Evolutionary conservation across 1,284 basidiomycete genomes (phyloP).

Genomic region (Cerrena zonata): DNA sequence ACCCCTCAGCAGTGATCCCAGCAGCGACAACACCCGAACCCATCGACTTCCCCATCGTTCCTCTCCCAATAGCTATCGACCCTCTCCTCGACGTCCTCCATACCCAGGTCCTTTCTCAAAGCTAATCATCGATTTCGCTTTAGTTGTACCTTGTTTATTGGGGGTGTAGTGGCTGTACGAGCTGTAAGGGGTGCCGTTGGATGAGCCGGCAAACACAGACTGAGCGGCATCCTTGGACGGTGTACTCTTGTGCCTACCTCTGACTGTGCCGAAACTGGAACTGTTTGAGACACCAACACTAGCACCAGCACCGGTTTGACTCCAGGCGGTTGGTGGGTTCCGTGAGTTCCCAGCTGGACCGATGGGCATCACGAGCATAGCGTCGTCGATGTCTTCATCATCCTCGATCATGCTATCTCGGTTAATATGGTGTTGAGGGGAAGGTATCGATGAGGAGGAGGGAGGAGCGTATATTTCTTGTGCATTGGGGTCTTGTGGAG

Average conservation of each 20-base stretch:
- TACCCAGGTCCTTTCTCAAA: conserved; percentile 39
- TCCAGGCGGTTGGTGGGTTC: conserved; percentile 11
- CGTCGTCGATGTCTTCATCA: conserved; percentile 67
- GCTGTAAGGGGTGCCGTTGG: conserved; percentile 17
- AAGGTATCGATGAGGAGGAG: conserved; percentile 8
- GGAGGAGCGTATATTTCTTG: conserved; percentile 21
- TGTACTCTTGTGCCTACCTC: conserved; percentile 14
- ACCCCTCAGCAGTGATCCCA: conserved; percentile 66
- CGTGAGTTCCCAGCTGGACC: conserved; percentile 34
- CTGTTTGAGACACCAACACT: background rate
- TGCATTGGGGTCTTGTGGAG: conserved; percentile 30
- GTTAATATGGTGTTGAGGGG: conserved; percentile 11
- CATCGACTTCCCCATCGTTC: conserved; percentile 54
- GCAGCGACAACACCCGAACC: conserved; percentile 67
- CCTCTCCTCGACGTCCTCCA: conserved; percentile 39
- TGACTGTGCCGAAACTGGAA: conserved; percentile 8
- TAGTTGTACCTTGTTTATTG: conserved; percentile 17
- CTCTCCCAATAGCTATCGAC: conserved; percentile 58
- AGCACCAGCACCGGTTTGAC: conserved; percentile 4
- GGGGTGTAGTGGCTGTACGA: conserved; percentile 20
- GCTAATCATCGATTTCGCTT: conserved; percentile 56
- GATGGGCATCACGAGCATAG: conserved; percentile 69
- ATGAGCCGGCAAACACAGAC: too few relatives aligned
- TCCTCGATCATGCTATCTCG: conserved; percentile 40
- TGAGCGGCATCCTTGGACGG: conserved; percentile 17